Percentiles rank a stretch among this genome's conserved stretches.
Evolutionary conservation across 2,329 filamentous ascomycete species (phyloP).

Genomic region (Tolypocladium guangdongense): DNA sequence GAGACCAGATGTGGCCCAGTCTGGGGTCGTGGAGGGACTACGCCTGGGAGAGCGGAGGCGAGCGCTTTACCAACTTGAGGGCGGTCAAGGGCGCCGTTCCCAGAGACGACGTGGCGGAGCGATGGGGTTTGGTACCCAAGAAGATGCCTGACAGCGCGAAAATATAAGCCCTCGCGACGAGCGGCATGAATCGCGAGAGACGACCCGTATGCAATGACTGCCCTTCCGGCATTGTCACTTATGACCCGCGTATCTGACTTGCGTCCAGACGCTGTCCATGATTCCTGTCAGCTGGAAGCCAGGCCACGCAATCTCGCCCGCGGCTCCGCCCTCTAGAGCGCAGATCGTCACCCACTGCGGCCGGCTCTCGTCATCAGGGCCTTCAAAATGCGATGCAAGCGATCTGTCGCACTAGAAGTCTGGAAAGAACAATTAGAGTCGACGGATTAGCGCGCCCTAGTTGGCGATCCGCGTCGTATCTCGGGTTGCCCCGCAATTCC

Average conservation of each 20-base stretch:
- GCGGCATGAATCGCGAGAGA: too few relatives aligned
- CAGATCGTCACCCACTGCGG: too few relatives aligned
- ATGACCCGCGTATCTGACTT: not conserved
- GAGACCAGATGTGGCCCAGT: constrained; percentile 39
- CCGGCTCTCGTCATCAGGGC: too few relatives aligned
- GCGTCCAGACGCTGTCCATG: not conserved
- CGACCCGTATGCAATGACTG: too few relatives aligned
- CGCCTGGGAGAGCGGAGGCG: constrained; percentile 50
- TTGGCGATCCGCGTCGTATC: constrained; percentile 5
- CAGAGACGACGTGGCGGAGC: constrained; percentile 15
- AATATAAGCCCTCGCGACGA: constrained; percentile 9
- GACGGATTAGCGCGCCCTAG: not conserved
- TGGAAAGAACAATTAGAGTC: not conserved
- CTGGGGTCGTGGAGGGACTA: constrained; percentile 54
- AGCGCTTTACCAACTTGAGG: constrained; percentile 29
- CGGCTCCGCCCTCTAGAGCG: not conserved
- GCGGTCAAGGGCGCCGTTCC: constrained; percentile 18
- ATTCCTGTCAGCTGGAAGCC: not conserved
- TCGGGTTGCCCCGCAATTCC: constrained; percentile 1
- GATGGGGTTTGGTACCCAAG: constrained; percentile 15
- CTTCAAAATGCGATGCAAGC: not conserved
- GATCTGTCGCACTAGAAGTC: too few relatives aligned
- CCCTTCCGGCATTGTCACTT: too few relatives aligned
- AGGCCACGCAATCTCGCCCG: not conserved
- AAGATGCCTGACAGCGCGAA: constrained; percentile 13